Base-by-base conservation (phyloP, 305 asterid genomes). In the Fraxinus sp. region DNA sequence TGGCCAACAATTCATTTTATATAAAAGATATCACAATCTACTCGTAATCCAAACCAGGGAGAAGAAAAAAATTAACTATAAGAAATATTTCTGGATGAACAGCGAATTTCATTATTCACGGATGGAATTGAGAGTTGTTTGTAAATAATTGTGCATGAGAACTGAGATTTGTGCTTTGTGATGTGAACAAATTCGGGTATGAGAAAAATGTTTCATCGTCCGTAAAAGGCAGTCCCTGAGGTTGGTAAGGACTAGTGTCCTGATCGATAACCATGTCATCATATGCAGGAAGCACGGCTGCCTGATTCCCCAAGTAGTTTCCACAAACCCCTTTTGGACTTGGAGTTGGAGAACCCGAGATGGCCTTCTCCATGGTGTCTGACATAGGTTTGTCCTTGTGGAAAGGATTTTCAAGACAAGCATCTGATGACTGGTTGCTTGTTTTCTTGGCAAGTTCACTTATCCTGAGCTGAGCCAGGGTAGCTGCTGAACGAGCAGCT, bases 401-500 rank as follows among this genome's bases (percentile, higher is more conserved):
- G 86, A 92, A 90, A 0, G 94, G 94, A 76, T 93, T 89, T 79
- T 87, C 92, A 14, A 30, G 39, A 64, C 80, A 76, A 76, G 83
- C 82, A 81, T 75, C 88, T 14, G 90, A 77, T 71, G 72, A 82
- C 33, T 79, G 90, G 8, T 86, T 82, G 36, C 80, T 89, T 46
- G 86, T 89, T 78, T 78, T 89, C 88, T 87, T 88, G 72, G 82
- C 81, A 49, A 95, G 93, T 86, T 92, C 98, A 33, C 88, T 93
- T 78, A 95, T 93, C 39, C 95, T 90, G 78, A 91, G 86, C 74
- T 91, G 92, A 79, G 99, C 97, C 79, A 97, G 90, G 80, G 89
- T 93, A 36, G 99, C 98, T 8, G 97, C 99, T 33, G 98, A 89
- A 35, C 97, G 97, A n/a, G 98, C 98, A 79, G 97, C 94, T 26